phyloP scores from a whole-genome alignment of 805 yeast genomes.

The Metschnikowia lachancei region DNA sequence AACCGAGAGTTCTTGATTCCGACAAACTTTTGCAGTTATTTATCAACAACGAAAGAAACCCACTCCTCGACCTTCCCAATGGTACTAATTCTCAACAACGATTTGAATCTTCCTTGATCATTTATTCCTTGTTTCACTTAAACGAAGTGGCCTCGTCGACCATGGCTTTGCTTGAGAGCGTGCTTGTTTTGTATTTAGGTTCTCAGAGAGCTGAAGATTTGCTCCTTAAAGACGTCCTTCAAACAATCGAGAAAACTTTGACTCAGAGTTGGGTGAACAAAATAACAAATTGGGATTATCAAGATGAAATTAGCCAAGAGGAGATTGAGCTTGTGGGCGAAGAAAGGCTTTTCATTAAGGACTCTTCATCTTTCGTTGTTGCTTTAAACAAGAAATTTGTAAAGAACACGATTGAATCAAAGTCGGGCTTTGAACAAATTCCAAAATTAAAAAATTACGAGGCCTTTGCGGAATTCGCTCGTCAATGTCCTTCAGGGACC shows the following conservation, averaged over 20 bases:
- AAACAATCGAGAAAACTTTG: slow-evolving; percentile 52
- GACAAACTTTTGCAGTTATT: slow-evolving; percentile 62
- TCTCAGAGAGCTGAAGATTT: slow-evolving; percentile 59
- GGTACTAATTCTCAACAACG: slow-evolving; percentile 24
- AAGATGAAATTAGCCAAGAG: slow-evolving; percentile 37
- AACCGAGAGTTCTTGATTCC: slow-evolving; percentile 36
- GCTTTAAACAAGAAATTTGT: slow-evolving; percentile 50
- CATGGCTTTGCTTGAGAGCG: slow-evolving; percentile 43
- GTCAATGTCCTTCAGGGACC: slow-evolving; percentile 6
- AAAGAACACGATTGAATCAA: slow-evolving; percentile 43
- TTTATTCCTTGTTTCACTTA: slow-evolving; percentile 49
- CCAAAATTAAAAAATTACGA: slow-evolving; percentile 2
- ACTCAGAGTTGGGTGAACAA: slow-evolving; percentile 62
- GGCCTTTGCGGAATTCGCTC: slow-evolving; percentile 9
- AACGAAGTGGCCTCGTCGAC: slow-evolving; percentile 49
- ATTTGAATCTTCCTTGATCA: slow-evolving; percentile 44
- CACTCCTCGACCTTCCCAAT: slow-evolving; percentile 28
- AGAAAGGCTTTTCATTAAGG: slow-evolving; percentile 45
- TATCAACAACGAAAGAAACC: slow-evolving; percentile 48
- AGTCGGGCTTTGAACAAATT: not conserved
- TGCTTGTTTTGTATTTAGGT: slow-evolving; percentile 59
- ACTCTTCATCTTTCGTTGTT: slow-evolving; percentile 46
- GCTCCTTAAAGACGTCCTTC: slow-evolving; percentile 54
- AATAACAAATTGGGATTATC: slow-evolving; percentile 65
- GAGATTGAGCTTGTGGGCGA: slow-evolving; percentile 49